Evolutionary conservation across 305 asterid species (phyloP), one percentile per base, ranked within the genome.

Genomic region (Fraxinus dipetala): DNA sequence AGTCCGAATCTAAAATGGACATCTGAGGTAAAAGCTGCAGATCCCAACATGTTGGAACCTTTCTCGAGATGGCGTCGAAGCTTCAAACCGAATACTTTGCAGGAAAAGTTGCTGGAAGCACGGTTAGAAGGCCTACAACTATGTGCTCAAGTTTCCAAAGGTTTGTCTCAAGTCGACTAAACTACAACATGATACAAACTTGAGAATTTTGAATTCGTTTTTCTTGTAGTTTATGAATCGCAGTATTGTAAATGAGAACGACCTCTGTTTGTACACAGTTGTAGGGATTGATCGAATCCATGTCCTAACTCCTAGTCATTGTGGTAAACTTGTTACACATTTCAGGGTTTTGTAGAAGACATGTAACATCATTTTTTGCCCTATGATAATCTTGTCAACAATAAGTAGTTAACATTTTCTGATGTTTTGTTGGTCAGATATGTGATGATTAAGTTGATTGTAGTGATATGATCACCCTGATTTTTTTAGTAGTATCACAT

Each of bases 41-140:
- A 83, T 77, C 87, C 82, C 18, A 85, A 86, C 61, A 80, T 76
- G n/a, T 78, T 83, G 2, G 94, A 88, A 76, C 78, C 90, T 24
- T 82, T 92, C 82, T 80, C 84, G 13, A 87, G 86, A 83, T 36
- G 83, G 88, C 83, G 79, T 4, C 86, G 56, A 61, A 89, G 86
- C 34, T n/a, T 84, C 18, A 91, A 84, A 82, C 90, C 90, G 2
- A 88, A 88, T 80, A 91, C 97, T 73, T 85, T 95, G 89, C 89
- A 87, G 91, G 97, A 93, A 22, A 92, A 89, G 90, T 88, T 95
- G 86, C 92, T 92, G 14, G 98, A 95, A 86, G 98, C 99, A 13
- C 90, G 99, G 86, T 65, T 89, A 2, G 92, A 87, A 78, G 84
- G 87, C 77, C 91, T 79, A 84, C 90, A 84, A 69, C 79, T 88